These are phyloP conservation scores for Cyclotella baltica DNA, from an alignment of 108 stramenopile genomes.

Conservation along the genomic window DNA sequence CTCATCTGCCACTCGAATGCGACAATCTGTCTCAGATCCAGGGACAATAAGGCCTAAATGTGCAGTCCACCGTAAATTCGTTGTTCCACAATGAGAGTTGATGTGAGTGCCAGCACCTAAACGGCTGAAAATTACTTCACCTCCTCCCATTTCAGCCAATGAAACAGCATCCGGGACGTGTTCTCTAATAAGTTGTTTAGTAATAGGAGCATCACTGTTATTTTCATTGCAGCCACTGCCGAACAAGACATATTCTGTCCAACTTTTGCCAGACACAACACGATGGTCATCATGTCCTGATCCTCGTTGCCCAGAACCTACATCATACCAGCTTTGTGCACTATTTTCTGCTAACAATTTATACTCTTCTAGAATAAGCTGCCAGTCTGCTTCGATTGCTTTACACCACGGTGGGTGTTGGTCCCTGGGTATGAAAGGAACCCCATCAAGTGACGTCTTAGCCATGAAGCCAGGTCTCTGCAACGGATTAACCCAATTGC, in stretches of 20 bases:
- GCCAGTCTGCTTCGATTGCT: slow-evolving; percentile 56
- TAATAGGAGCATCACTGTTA: slow-evolving; percentile 56
- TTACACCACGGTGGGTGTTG: slow-evolving; percentile 70
- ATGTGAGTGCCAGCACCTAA: slow-evolving; percentile 70
- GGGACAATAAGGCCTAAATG: slow-evolving; percentile 83
- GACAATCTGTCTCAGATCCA: slow-evolving; percentile 34
- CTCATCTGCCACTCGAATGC: slow-evolving; percentile 66
- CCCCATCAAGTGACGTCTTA: slow-evolving; percentile 2
- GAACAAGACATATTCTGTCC: slow-evolving; percentile 85
- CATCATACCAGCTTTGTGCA: slow-evolving; percentile 49
- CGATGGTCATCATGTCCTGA: slow-evolving; percentile 71
- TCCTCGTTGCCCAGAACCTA: slow-evolving; percentile 68
- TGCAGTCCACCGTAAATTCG: slow-evolving; percentile 81
- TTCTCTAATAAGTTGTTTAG: slow-evolving; percentile 53
- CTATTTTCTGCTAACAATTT: neutral
- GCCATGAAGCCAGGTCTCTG: slow-evolving; percentile 77
- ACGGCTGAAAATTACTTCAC: slow-evolving; percentile 84
- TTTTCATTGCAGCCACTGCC: slow-evolving; percentile 59
- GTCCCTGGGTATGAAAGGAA: slow-evolving; percentile 40
- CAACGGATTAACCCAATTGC: slow-evolving; percentile 61
- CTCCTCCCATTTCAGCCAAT: slow-evolving; percentile 69
- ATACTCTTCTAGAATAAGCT: slow-evolving; percentile 56
- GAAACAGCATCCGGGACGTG: slow-evolving; percentile 69
- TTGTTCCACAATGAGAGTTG: slow-evolving; percentile 72
- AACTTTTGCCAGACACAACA: slow-evolving; percentile 66